These are phyloP conservation scores for Rutstroemia sp. DNA, from an alignment of 2,329 filamentous ascomycete genomes.

Conservation along the genomic window DNA sequence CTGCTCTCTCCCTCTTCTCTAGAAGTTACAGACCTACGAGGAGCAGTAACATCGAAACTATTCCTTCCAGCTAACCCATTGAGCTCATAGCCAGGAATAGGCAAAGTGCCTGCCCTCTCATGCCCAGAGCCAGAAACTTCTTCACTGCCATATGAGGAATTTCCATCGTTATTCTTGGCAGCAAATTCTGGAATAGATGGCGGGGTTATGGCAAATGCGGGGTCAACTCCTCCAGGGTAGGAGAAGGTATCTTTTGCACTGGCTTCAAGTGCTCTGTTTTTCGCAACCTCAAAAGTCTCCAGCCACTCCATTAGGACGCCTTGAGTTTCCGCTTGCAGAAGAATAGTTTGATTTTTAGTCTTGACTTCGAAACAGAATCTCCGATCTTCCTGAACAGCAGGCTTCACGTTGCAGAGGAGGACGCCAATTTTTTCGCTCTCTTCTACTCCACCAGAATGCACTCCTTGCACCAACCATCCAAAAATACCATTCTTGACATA, in stretches of 20 bases:
- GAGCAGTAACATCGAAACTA: slow-evolving; percentile 61
- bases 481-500: slow-evolving; percentile 95
- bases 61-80: slow-evolving; percentile 51
- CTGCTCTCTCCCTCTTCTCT: slow-evolving; percentile 66
- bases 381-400: slow-evolving; percentile 84
- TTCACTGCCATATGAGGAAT: slow-evolving; percentile 37
- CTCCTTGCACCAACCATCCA: slow-evolving; percentile 81
- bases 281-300: slow-evolving; percentile 85
- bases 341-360: slow-evolving; percentile 84
- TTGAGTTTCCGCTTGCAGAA: slow-evolving; percentile 91
- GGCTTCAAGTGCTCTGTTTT: slow-evolving; percentile 81
- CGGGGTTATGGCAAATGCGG: slow-evolving; percentile 88
- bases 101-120: slow-evolving; percentile 59
- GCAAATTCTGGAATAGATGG: slow-evolving; percentile 87
- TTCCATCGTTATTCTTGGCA: slow-evolving; percentile 64
- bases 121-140: slow-evolving; percentile 36
- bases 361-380: slow-evolving; percentile 98
- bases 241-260: slow-evolving; percentile 40
- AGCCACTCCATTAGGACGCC: slow-evolving; percentile 91
- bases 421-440: slow-evolving; percentile 97
- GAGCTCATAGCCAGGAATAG: slow-evolving; percentile 44
- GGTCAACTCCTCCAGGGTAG: slow-evolving; percentile 47
- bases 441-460: slow-evolving; percentile 74
- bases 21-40: slow-evolving; percentile 46
- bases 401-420: slow-evolving; percentile 84